Evolutionary conservation across 805 yeast genomes (phyloP), one percentile per base, ranked within the genome.

Genomic region (Groenewaldozyma salmanticensis): DNA sequence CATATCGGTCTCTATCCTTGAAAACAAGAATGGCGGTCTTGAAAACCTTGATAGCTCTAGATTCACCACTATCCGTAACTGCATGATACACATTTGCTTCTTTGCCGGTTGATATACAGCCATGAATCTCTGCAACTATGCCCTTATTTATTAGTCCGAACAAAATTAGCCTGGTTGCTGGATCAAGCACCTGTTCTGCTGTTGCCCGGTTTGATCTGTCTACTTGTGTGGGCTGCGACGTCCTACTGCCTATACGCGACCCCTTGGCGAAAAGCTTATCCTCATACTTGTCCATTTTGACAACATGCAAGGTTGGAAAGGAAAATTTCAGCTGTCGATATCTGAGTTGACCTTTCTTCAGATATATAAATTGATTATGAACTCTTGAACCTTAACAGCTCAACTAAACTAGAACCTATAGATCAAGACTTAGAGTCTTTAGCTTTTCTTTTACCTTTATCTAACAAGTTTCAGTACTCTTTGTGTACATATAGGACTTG

Each of bases 51-150:
- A 92, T 83, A 0, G 98, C 98, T 76, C 95, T 46, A 66, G 70
- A 45, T 66, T 68, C 11, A 52, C 57, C 58, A 13, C 48, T 49
- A 27, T 55, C 58, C 15, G 61, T 55, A 41, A 51, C 52, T 9
- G 94, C 96, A 56, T 84, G 90, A 58, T 92, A 92, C 0, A 92
- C 96, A 55, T 92, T 92, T n/a, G 98, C 98, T 61, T 92, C 99
- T 60, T 92, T 92, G 37, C 99, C 99, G 0, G 98, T 92, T 53
- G 92, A 79, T 37, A 92, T 70, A 59, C 97, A 92, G 9, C 98
- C 98, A 52, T 88, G 85, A 53, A 92, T 79, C 50, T 82, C 77
- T 2, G 92, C 77, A 27, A 92, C 75, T 4, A 84, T 72, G 3
- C 95, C 95, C 52, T 83, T 79, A 54, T 79, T 83, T 60, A 85